These are phyloP conservation scores for Garcileccinum viscosum DNA, from an alignment of 1,284 basidiomycete genomes.

Conservation along the genomic window DNA sequence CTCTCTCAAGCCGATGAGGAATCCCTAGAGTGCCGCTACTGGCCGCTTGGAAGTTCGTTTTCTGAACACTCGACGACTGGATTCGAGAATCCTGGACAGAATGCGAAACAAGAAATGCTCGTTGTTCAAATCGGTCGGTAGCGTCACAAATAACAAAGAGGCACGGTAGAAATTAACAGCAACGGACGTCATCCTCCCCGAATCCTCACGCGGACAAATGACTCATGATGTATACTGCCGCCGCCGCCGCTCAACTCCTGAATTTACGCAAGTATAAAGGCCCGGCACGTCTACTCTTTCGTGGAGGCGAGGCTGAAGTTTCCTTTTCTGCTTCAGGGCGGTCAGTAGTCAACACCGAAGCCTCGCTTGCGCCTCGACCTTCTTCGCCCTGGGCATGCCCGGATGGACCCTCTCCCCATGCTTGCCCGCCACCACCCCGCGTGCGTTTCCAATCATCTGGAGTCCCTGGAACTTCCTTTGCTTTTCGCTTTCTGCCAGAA, in stretches of 20 bases:
- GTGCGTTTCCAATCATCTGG: neutral
- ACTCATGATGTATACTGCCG: neutral
- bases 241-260: neutral
- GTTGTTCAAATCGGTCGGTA: neutral
- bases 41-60: no score
- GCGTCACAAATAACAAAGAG: neutral
- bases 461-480: neutral
- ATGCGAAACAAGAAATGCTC: no score
- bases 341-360: neutral
- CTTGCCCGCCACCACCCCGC: neutral
- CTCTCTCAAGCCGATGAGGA: no score
- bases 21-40: no score
- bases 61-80: neutral
- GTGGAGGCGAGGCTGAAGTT: neutral
- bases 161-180: neutral
- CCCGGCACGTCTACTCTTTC: rapidly evolving
- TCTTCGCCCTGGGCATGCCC: neutral
- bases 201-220: neutral
- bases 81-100: no score
- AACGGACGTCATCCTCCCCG: no score
- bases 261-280: neutral
- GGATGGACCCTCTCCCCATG: neutral
- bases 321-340: neutral
- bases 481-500: neutral
- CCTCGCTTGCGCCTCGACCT: neutral